Evolutionary conservation across 345 rosid genomes (phyloP), one percentile per base, ranked within the genome.

Genomic region (Laguncularia racemosa): DNA sequence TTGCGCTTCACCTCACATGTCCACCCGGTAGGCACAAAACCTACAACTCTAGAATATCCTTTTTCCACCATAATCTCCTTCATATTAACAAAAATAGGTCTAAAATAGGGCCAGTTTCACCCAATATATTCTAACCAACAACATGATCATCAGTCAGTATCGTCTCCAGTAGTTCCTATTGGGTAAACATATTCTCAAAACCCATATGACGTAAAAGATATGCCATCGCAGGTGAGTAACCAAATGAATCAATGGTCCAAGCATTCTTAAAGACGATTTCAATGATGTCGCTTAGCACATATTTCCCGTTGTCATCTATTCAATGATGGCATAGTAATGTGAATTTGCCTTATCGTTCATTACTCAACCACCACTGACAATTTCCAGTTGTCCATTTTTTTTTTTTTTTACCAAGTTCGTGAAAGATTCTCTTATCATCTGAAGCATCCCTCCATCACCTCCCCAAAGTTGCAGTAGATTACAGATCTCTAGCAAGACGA

Each of bases 331-430:
- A 81, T 73, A 93, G 66, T 77, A 93, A 81, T 93, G 99, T 33
- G 99, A 93, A 81, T 93, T 93, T 47, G 99, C 99, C 99, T 93
- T 97, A 73, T 89, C 99, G 53, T 89, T 93, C 99, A 93, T 93
- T 16, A 93, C 99, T 97, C 99, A 93, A 48, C 99, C 99, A 76
- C 99, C 99, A 59, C 99, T 96, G 61, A 93, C 99, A 46, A 93
- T 87, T 63, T 93, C 99, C 66, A 93, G 56, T 82, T 89, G 99
- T 18, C 99, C 99, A 68, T 79, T 84, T 69, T 82, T 82, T 73
- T n/a, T n/a, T n/a, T n/a, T n/a, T n/a, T n/a, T n/a, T n/a, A 93
- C 84, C 67, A 93, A 69, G 52, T 77, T 74, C 64, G 78, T 70
- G 64, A 93, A 80, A 64, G 92, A 81, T 70, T 76, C 89, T 60